Evolutionary conservation across 78 protist genomes (phyloP).

Genomic region (Dictyostelium firmibasis): DNA sequence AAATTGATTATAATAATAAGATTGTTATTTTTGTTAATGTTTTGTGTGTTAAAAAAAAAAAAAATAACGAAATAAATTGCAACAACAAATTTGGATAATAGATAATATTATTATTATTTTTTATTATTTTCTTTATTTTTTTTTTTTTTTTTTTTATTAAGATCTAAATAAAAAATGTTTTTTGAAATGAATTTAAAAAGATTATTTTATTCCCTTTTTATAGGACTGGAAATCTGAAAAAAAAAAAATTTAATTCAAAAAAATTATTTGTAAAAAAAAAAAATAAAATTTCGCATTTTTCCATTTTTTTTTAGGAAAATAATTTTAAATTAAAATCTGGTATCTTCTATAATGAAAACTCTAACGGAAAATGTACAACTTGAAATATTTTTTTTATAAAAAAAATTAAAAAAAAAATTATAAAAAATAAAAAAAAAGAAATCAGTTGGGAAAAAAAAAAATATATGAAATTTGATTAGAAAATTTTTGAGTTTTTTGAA

Average conservation of each 20-base stretch:
- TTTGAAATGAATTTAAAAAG: not conserved
- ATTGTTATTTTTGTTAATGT: not conserved
- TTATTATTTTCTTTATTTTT: not conserved
- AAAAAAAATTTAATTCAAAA: not conserved
- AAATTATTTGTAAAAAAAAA: not conserved
- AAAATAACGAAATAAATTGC: not conserved
- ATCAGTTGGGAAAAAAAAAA: not conserved
- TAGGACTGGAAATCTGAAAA: not conserved
- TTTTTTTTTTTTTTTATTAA: not conserved
- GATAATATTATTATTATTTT: not conserved
- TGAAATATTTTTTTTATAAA: not conserved
- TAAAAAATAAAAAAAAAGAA: not conserved
- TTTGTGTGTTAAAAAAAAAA: not conserved
- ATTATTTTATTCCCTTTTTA: not conserved
- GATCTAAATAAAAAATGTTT: not conserved
- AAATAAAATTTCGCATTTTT: not conserved
- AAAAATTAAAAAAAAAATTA: not conserved
- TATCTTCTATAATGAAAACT: not conserved
- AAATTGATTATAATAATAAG: not conserved
- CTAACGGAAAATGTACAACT: not conserved
- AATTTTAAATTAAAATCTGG: not conserved
- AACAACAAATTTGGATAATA: not conserved
- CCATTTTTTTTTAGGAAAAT: not conserved
- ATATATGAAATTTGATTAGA: not conserved
- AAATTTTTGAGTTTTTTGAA: too few relatives aligned